These are phyloP conservation scores for Crithidia expoeki DNA, from an alignment of 208 protist species.

Conservation along the genomic window DNA sequence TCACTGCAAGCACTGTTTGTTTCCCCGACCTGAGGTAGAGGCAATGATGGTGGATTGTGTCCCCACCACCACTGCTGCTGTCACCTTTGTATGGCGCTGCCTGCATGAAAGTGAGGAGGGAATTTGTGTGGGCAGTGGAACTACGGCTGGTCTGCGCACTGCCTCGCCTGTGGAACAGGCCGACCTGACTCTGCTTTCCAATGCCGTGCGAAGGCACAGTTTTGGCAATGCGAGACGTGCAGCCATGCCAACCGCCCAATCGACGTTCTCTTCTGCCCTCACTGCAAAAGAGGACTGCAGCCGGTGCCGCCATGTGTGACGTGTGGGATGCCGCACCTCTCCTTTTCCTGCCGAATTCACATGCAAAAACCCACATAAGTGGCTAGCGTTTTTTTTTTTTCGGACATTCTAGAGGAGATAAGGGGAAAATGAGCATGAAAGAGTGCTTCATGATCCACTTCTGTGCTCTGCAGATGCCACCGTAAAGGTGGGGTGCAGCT, in stretches of 20 bases:
- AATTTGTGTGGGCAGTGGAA: slow-evolving; percentile 72
- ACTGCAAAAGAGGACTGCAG: slow-evolving; percentile 57
- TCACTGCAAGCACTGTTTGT: slow-evolving; percentile 58
- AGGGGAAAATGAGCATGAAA: too few species aligned
- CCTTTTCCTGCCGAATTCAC: slow-evolving; percentile 37
- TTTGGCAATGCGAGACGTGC: slow-evolving; percentile 64
- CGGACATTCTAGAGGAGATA: neutral
- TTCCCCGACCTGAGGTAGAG: slow-evolving; percentile 53
- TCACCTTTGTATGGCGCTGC: slow-evolving; percentile 74
- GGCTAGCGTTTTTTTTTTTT: neutral
- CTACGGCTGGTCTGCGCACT: slow-evolving; percentile 70
- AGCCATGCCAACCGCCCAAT: slow-evolving; percentile 58
- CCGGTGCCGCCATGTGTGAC: slow-evolving; percentile 38
- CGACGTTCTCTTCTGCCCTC: slow-evolving; percentile 61
- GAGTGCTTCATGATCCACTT: too few species aligned
- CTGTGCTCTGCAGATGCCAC: too few species aligned
- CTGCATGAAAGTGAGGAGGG: slow-evolving; percentile 44
- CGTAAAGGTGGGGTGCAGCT: too few species aligned
- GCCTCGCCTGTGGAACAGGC: slow-evolving; percentile 46
- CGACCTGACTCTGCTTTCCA: slow-evolving; percentile 48
- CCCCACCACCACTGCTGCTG: neutral
- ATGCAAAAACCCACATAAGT: slow-evolving; percentile 18
- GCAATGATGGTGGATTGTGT: neutral
- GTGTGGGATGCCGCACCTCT: slow-evolving; percentile 54
- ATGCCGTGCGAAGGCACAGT: slow-evolving; percentile 54